Evolutionary conservation across 768 basidiomycete species (phyloP).

Genomic region (Steccherinum ochraceum): DNA sequence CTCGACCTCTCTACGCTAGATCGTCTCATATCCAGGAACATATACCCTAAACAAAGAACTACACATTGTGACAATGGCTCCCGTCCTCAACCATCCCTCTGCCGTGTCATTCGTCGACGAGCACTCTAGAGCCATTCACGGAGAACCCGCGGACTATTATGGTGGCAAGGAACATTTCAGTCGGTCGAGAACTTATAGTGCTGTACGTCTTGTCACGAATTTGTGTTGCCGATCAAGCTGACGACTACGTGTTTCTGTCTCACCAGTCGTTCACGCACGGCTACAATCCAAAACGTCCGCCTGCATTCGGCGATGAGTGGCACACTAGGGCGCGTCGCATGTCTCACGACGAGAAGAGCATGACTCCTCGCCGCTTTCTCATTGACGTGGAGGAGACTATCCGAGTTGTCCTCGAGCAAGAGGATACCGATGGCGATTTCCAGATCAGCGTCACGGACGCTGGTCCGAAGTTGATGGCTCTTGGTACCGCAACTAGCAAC

Average conservation of each 20-base stretch:
- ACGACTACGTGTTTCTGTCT: slow-evolving; percentile 7
- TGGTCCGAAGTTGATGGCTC: slow-evolving; percentile 91
- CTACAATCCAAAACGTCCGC: slow-evolving; percentile 61
- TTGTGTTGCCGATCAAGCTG: too few relatives aligned
- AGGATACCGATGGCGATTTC: slow-evolving; percentile 96
- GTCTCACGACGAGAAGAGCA: slow-evolving; percentile 90
- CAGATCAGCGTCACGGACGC: slow-evolving; percentile 96
- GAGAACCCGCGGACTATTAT: slow-evolving; percentile 79
- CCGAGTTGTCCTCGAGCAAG: slow-evolving; percentile 91
- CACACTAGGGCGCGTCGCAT: slow-evolving; percentile 71
- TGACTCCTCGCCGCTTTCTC: slow-evolving; percentile 81
- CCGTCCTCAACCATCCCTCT: slow-evolving; percentile 56
- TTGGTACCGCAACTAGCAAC: slow-evolving; percentile 96
- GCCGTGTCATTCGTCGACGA: slow-evolving; percentile 66
- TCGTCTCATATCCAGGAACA: background rate
- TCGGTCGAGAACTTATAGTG: slow-evolving; percentile 84
- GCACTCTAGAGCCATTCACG: slow-evolving; percentile 40
- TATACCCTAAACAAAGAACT: background rate
- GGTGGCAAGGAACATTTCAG: slow-evolving; percentile 73
- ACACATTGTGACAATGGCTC: slow-evolving; percentile 43
- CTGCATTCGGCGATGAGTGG: slow-evolving; percentile 72
- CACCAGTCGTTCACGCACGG: slow-evolving; percentile 20
- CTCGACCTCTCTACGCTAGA: background rate
- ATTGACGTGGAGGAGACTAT: slow-evolving; percentile 99
- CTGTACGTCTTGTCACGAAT: slow-evolving; percentile 41